Base-by-base conservation (phyloP, 2,329 filamentous ascomycete genomes). In the Clonostachys sp. region DNA sequence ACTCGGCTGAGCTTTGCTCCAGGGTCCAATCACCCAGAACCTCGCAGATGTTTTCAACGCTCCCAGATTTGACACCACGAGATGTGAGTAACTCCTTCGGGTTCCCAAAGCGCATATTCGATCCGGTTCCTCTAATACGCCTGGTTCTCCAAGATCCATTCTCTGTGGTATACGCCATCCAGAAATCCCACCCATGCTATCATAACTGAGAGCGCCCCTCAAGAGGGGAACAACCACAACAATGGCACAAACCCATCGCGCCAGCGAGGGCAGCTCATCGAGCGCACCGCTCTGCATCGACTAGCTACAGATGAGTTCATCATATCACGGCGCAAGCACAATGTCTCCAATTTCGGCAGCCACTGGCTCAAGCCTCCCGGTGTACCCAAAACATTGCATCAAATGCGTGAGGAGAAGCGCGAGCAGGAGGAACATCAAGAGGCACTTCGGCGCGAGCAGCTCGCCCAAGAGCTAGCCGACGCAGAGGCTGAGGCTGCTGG, bases 301-400 rank as follows among this genome's bases (percentile, higher is more conserved):
- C 80, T 96, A 12, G 75, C 80, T 24, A 71, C 81, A 40, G 92
- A 96, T 62, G 94, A 97, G 69, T 78, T 83, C 51, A 79, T 83
- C 49, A 78, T 95, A 53, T 80, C 85, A 47, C 79, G 86, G 9
- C 89, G 92, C 42, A 90, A 91, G 59, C 71, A 81, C 43, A 90
- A 92, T 55, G 86, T 97, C 33, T 81, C 87, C 43, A 88, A 91
- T 59, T 96, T 95, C 61, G 94, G 94, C 50, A 87, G 85, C 54
- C 81, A 80, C 41, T 99, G 94, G 94, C 84, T 99, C 48, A 88
- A 87, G 49, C 94, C 94, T 0, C 91, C 90, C 0, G 94, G 92
- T 8, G 78, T 96, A 47, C 66, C 83, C 48, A 99, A 97, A 74
- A 96, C 92, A 2, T 81, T 96, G 50, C 86, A 95, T 61, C 91